Percentiles rank a stretch among this genome's conserved stretches.
Conservation (phyloP, 352 stramenopile species). For the Phytophthora parvispora region DNA sequence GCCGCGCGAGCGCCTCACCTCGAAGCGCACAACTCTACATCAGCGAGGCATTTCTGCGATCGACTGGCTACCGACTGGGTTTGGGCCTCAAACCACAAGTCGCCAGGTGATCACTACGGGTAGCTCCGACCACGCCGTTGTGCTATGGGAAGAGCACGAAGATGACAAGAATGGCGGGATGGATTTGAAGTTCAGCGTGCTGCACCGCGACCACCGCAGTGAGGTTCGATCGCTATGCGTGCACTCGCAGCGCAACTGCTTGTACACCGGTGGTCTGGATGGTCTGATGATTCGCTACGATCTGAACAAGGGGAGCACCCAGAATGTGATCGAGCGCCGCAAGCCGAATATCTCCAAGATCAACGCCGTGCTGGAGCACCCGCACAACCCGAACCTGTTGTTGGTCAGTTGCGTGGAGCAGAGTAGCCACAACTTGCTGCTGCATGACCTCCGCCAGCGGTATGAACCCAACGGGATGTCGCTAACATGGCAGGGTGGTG, state of each 20-base stretch:
- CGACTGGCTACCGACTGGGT: constrained; percentile 71
- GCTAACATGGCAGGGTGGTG: constrained; percentile 69
- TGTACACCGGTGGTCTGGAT: constrained; percentile 83
- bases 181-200: constrained; percentile 72
- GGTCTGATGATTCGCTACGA: constrained; percentile 82
- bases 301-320: constrained; percentile 48
- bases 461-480: constrained; percentile 65
- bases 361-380: constrained; percentile 85
- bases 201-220: constrained; percentile 82
- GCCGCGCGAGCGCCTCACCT: constrained; percentile 64
- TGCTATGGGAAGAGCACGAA: constrained; percentile 82
- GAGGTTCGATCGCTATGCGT: constrained; percentile 84
- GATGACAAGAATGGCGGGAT: constrained; percentile 25
- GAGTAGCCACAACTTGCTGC: constrained; percentile 70
- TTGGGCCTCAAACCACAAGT: constrained; percentile 53
- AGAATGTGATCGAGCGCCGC: constrained; percentile 74
- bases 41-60: constrained; percentile 72
- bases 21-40: constrained; percentile 72
- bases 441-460: constrained; percentile 79
- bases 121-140: constrained; percentile 74
- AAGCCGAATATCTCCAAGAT: constrained; percentile 87
- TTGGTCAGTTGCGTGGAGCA: constrained; percentile 80
- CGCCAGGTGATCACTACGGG: constrained; percentile 74
- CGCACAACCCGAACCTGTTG: constrained; percentile 85
- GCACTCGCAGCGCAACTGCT: constrained; percentile 70